Conservation (phyloP, 2,329 filamentous ascomycete species). For the Botrytis porri region DNA sequence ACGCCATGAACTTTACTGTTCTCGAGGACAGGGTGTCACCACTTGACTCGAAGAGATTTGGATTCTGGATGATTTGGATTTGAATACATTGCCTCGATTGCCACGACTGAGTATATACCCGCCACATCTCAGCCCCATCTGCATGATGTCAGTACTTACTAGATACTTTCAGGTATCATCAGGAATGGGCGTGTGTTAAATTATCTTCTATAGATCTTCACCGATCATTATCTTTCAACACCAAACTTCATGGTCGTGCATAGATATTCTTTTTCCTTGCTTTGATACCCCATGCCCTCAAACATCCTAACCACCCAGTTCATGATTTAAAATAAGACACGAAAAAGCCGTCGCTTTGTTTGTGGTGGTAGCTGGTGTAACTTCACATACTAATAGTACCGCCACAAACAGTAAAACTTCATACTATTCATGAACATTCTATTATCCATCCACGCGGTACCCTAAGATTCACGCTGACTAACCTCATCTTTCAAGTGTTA, state of each 20-base stretch:
- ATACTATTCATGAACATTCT: neutral
- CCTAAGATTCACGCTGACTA: neutral
- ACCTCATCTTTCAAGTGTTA: neutral
- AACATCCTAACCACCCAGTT: neutral
- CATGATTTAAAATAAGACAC: neutral
- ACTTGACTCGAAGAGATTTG: neutral
- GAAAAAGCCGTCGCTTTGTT: neutral
- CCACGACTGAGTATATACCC: neutral
- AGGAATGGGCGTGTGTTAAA: neutral
- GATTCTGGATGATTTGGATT: neutral
- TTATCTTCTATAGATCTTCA: neutral
- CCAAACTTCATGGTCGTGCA: neutral
- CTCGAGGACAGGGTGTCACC: neutral
- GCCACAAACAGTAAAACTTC: neutral
- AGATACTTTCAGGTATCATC: neutral
- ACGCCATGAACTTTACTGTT: neutral
- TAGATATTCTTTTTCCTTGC: neutral
- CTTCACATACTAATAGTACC: neutral
- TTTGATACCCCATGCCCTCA: neutral
- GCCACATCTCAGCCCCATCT: neutral
- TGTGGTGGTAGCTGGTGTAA: neutral
- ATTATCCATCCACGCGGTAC: neutral
- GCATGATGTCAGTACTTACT: neutral
- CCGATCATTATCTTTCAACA: neutral
- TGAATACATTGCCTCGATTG: neutral